Conservation (phyloP, 2,329 filamentous ascomycete species). For the Monilinia fructigena region DNA sequence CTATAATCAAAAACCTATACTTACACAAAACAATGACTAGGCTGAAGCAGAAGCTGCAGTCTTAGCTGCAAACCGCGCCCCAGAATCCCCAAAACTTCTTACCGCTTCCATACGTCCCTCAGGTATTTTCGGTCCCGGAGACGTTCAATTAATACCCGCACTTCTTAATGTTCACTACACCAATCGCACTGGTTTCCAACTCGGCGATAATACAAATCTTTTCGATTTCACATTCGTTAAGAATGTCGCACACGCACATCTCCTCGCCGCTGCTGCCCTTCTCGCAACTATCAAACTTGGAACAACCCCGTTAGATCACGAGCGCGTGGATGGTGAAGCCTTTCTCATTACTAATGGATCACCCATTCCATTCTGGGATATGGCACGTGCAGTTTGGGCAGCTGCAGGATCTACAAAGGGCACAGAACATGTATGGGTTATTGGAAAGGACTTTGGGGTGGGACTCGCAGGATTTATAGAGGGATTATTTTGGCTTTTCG, state of each 20-base stretch:
- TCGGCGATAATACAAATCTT: conserved; percentile 71
- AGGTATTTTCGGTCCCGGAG: conserved; percentile 88
- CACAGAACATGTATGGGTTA: conserved; percentile 54
- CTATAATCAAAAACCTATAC: not conserved
- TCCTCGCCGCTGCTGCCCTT: conserved; percentile 66
- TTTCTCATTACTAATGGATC: conserved; percentile 86
- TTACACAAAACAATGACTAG: conserved; percentile 38
- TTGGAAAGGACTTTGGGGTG: conserved; percentile 53
- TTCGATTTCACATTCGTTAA: conserved; percentile 70
- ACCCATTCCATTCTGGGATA: conserved; percentile 90
- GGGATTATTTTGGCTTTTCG: conserved; percentile 49
- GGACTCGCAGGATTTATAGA: conserved; percentile 48
- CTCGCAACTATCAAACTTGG: conserved; percentile 38
- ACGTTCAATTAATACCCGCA: conserved; percentile 71
- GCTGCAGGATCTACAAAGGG: conserved; percentile 49
- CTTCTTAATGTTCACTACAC: conserved; percentile 70
- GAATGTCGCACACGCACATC: conserved; percentile 74
- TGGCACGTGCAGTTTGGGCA: conserved; percentile 74
- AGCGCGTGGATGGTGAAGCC: conserved; percentile 77
- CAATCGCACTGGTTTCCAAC: conserved; percentile 71
- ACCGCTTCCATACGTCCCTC: conserved; percentile 83
- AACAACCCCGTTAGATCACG: conserved; percentile 65
- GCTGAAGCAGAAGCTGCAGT: conserved; percentile 80
- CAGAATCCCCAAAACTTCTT: conserved; percentile 53
- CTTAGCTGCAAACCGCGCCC: conserved; percentile 67